Conservation (phyloP, 768 basidiomycete genomes). For the Serendipita sp. region DNA sequence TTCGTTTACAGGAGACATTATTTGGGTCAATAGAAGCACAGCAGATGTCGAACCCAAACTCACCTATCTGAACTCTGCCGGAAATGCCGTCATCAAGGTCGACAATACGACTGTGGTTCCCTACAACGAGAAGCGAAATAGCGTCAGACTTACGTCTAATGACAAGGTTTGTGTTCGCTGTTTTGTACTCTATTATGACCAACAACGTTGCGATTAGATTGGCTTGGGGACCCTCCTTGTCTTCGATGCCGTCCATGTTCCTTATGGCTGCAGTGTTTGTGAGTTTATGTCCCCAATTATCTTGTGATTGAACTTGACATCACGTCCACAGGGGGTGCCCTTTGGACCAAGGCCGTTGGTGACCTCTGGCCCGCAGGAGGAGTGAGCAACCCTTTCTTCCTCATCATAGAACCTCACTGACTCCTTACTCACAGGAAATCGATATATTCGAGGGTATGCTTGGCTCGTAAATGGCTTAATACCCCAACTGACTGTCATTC, state of each 20-base stretch:
- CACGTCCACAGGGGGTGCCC: neutral
- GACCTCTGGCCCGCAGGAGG: neutral
- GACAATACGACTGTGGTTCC: slow-evolving; percentile 48
- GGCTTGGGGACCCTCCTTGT: slow-evolving; percentile 29
- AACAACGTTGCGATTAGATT: slow-evolving; percentile 24
- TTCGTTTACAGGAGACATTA: neutral
- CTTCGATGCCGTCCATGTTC: slow-evolving; percentile 31
- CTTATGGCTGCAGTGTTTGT: slow-evolving; percentile 41
- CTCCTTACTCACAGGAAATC: slow-evolving; percentile 28
- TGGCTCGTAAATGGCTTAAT: neutral
- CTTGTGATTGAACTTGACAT: no score
- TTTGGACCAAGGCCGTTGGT: neutral
- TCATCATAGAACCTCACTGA: neutral
- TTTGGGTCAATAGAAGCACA: slow-evolving; percentile 30
- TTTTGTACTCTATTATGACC: slow-evolving; percentile 20
- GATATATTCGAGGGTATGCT: slow-evolving; percentile 56
- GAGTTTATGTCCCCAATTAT: neutral
- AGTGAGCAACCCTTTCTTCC: neutral
- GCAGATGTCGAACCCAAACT: slow-evolving; percentile 33
- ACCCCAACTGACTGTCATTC: neutral
- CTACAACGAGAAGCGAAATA: slow-evolving; percentile 43
- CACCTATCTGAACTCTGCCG: slow-evolving; percentile 48
- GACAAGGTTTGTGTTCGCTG: slow-evolving; percentile 19
- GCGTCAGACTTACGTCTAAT: slow-evolving; percentile 44
- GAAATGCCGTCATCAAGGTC: slow-evolving; percentile 60